Evolutionary conservation across 495 filamentous ascomycete genomes (phyloP), one percentile per base, ranked within the genome.

Genomic region (Stereocaulon alpinum): DNA sequence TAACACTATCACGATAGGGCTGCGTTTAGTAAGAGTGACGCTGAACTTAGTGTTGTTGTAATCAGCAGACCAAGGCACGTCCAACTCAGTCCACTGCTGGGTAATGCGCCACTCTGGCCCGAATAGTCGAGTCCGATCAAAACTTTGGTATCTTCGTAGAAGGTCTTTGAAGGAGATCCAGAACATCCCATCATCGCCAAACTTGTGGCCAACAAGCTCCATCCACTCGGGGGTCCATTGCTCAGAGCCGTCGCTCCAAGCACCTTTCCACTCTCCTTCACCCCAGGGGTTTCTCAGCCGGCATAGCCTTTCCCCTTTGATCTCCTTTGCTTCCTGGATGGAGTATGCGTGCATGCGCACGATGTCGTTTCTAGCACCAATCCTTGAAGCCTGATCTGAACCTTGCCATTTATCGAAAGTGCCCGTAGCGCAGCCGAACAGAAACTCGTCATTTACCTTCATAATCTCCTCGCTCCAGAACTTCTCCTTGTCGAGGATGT

Each of bases 171-270:
- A 95, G 5, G 74, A 80, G 30, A 86, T 86, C 83, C 83, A 86
- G 65, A 86, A 86, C 59, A 85, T 72, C 22, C 58, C 53, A 40
- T 68, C 92, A 65, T 96, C 86, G 34, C 92, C 91, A 69, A 96
- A 96, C 41, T 78, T 82, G 64, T 96, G 90, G 30, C 80, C 76
- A 1, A 96, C 77, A 58, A 83, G 83, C 43, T 80, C 69, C 77
- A 95, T 84, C 88, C 89, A 94, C 66, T 94, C 84, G 0, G 88
- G 74, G 2, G 89, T 96, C 88, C 92, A 96, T 70, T 96, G 85
- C 65, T 91, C 88, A 10, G 86, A 91, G 20, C 92, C 90, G 66
- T 95, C 89, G 66, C 85, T 87, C 87, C 90, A 94, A 5, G 88
- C 72, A 6, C 87, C 86, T 12, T 74, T 83, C 86, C 91, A 95